Base-by-base conservation (phyloP, 352 stramenopile species). In the Phytophthora sansomeana region DNA sequence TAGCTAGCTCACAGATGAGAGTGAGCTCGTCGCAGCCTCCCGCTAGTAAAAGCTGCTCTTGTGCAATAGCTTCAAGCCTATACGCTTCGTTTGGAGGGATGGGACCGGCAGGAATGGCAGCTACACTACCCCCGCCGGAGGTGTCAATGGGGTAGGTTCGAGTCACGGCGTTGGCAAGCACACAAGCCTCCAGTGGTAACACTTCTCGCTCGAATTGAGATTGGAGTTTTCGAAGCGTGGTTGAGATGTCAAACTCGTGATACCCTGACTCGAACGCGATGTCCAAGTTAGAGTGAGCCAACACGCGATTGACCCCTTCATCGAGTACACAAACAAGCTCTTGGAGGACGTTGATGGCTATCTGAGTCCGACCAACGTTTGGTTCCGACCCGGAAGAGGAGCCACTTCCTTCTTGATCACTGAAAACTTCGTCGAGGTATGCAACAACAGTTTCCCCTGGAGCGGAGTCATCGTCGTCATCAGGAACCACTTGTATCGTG, bases 271-370 rank as follows among this genome's bases (percentile, higher is more conserved):
- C 36, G 16, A 43, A 43, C 36, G 36, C 16, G 16, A 24, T 21
- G 16, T 43, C 36, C 16, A 43, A 21, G 36, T 26, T 14, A 30
- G 21, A 17, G 16, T 43, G 28, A 30, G 24, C 33, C 58, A 64
- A 49, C 7, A 73, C 64, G 16, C 65, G 52, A 21, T 62, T 66
- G 53, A 66, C 41, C 10, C 59, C 54, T 63, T 68, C 58, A 16
- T 74, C 53, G 13, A 72, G 50, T 6, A 56, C 39, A 16, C 16
- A 64, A 5, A 80, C 50, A 9, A 89, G 52, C n/a, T 74, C 52
- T 53, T 83, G 74, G 36, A 87, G 75, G 9, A 90, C 77, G 7
- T 67, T 78, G 46, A 75, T 63, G 29, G 83, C 68, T 17, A 68
- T 75, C 16, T 61, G 44, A 21, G 62, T 28, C 10, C 46, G 62